Conservation (phyloP, 208 protist species). For the Angomonas deanei region DNA sequence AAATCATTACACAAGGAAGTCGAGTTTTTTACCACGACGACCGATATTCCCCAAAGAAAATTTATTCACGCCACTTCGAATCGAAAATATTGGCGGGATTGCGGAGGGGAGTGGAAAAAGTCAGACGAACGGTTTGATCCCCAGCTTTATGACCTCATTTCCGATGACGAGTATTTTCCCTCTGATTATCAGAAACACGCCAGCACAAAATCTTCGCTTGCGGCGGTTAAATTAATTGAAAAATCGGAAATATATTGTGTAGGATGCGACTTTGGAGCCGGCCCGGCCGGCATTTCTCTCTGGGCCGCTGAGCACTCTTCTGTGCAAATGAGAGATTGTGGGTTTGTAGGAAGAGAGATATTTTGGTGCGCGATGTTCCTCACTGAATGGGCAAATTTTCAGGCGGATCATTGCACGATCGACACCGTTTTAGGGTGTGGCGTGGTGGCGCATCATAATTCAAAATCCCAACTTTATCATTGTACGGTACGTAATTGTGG, state of each 20-base stretch:
- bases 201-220: not conserved
- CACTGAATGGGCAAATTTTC: not conserved
- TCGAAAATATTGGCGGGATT: not conserved
- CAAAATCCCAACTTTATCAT: not conserved
- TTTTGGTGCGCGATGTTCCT: not conserved
- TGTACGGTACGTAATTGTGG: not conserved
- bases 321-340: not conserved
- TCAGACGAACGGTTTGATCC: not conserved
- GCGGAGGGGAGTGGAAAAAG: not conserved
- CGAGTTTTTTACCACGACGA: not conserved
- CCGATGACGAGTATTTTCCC: not conserved
- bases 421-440: not conserved
- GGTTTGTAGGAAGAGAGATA: not conserved
- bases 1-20: not conserved
- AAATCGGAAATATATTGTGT: not conserved
- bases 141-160: not conserved
- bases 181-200: not conserved
- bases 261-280: not conserved
- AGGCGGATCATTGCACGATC: not conserved
- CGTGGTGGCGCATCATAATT: not conserved
- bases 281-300: not conserved
- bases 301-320: not conserved
- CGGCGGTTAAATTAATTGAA: not conserved
- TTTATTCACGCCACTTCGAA: not conserved
- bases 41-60: not conserved